These are phyloP conservation scores for Berberis thunbergii DNA, from an alignment of 164 flowering plant genomes.

Conservation along the genomic window DNA sequence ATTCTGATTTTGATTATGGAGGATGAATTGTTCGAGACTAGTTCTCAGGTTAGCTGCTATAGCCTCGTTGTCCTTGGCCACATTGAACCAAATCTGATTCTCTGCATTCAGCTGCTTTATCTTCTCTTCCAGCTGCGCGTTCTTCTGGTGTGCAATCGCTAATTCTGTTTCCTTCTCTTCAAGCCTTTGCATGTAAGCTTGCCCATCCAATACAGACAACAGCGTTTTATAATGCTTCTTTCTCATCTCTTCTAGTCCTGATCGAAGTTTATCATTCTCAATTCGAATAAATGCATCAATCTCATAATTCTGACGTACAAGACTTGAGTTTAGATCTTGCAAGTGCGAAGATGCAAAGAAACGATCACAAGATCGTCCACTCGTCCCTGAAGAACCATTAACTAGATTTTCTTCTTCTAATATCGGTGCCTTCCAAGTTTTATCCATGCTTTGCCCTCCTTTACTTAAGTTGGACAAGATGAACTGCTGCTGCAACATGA, in stretches of 20 bases:
- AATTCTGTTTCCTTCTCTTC: conserved; percentile 23
- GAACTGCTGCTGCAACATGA: neutral
- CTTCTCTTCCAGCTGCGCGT: conserved; percentile 26
- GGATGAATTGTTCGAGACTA: conserved; percentile 20
- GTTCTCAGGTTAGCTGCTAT: conserved; percentile 17
- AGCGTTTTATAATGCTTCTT: conserved; percentile 18
- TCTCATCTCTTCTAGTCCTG: conserved; percentile 16
- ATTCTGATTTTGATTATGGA: conserved; percentile 7
- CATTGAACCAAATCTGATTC: conserved; percentile 29
- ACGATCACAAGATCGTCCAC: conserved; percentile 12
- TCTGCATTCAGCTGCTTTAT: conserved; percentile 24
- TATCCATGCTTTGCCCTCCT: too few species aligned
- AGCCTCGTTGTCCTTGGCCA: conserved; percentile 25
- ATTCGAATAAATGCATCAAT: conserved; percentile 18
- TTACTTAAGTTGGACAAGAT: too few species aligned
- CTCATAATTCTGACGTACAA: conserved; percentile 18
- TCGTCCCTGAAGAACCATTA: conserved; percentile 9
- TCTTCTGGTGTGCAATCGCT: conserved; percentile 13
- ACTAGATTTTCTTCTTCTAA: conserved; percentile 6
- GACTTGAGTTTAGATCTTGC: conserved; percentile 10
- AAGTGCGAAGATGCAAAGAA: neutral
- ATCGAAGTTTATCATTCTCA: conserved; percentile 22
- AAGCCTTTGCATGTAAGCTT: conserved; percentile 9
- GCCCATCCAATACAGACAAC: conserved; percentile 11
- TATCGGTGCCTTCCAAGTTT: neutral